phyloP scores from a whole-genome alignment of 768 basidiomycete genomes.

The Terana coerulea region DNA sequence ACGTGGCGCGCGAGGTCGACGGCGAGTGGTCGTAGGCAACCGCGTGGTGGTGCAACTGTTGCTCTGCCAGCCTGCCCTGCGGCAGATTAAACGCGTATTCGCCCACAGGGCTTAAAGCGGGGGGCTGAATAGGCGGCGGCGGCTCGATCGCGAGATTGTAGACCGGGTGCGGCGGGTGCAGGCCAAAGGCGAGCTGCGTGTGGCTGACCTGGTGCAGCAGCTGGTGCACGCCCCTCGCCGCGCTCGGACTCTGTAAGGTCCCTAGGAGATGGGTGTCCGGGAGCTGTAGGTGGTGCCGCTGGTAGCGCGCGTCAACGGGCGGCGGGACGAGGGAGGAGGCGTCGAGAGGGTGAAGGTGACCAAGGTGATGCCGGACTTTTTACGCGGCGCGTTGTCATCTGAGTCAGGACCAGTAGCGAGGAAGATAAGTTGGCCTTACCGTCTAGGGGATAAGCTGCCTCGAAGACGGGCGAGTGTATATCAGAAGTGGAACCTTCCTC shows the following conservation, averaged over 20 bases:
- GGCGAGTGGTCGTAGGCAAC: conserved; percentile 18
- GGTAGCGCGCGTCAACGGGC: conserved; percentile 25
- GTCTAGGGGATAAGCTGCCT: conserved; percentile 41
- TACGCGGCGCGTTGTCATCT: conserved; percentile 36
- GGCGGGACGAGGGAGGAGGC: conserved; percentile 15
- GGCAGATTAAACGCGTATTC: conserved; percentile 26
- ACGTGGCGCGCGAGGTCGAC: conserved; percentile 17
- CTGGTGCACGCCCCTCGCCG: conserved; percentile 19
- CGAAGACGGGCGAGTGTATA: conserved; percentile 69
- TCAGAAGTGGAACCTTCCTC: conserved; percentile 64
- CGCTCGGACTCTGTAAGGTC: conserved; percentile 25
- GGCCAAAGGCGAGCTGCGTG: conserved; percentile 17
- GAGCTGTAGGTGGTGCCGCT: conserved; percentile 20
- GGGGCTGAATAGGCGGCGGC: conserved; percentile 18
- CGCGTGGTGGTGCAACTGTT: conserved; percentile 18
- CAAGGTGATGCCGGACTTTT: conserved; percentile 67
- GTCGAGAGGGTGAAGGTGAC: conserved; percentile 19
- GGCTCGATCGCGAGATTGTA: conserved; percentile 19
- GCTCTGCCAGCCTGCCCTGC: conserved; percentile 23
- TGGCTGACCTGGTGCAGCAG: conserved; percentile 14
- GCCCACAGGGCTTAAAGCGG: conserved; percentile 19
- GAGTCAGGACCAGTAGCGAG: conserved; percentile 20
- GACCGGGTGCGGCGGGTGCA: conserved; percentile 23
- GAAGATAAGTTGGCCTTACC: conserved; percentile 36
- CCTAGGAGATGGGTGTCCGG: conserved; percentile 26